Base-by-base conservation (phyloP, 306 rosid genomes). In the Geum urbanum region DNA sequence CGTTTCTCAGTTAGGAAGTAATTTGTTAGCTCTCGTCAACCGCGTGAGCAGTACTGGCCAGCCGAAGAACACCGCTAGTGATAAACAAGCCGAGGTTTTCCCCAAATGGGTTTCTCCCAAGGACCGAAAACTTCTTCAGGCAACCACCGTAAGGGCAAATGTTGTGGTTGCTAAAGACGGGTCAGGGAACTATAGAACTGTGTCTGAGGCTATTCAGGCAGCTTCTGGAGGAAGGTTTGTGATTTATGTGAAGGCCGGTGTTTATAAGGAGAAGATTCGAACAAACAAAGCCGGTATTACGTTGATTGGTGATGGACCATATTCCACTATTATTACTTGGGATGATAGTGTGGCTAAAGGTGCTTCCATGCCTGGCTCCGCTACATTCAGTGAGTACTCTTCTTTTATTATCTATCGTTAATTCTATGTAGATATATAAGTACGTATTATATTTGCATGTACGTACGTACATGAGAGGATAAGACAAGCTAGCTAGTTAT, bases 271-370 rank as follows among this genome's bases (percentile, higher is more conserved):
- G 80, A 85, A 85, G 83, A 82, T 82, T 72, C 40, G 10, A 6
- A 72, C 78, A 7, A 80, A 44, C 2, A 85, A 80, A 63, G 80
- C 77, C 40, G 85, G 89, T 10, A 82, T 85, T 73, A 80, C 85
- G 0, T 80, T 85, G 80, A 77, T 82, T 2, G 89, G 89, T 60
- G 89, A 82, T 18, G 89, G 86, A n/a, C 75, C 77, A 72, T 61
- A 75, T 71, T 69, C 81, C 2, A 79, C 86, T 18, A 18, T 85
- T 32, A 80, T 85, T 66, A 55, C 54, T 60, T 71, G 81, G 0
- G 79, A 77, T 60, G 79, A 40, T 27, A 72, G 85, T 16, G 79
- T 43, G 3, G 69, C 72, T 8, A 16, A 48, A 10, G 85, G 83
- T 13, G 6, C 80, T 67, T 13, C 72, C 59, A 41, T 79, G 61